phyloP scores from a whole-genome alignment of 805 yeast species.

The Candida suzukii region DNA sequence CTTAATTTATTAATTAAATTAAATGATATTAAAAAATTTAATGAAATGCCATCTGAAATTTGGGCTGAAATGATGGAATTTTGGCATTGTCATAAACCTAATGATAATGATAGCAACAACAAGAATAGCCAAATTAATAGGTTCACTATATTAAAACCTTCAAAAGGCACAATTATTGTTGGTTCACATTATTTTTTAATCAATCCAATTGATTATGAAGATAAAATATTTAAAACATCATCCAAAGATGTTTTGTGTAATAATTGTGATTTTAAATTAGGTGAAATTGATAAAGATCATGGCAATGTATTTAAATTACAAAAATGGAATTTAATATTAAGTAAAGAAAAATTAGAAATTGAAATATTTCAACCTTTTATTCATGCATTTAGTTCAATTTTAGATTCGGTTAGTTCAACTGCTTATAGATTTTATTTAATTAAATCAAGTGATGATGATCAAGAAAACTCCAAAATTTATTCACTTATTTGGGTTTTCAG shows the following conservation, averaged over 20 bases:
- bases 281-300: slow-evolving; percentile 29
- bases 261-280: slow-evolving; percentile 32
- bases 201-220: slow-evolving; percentile 15
- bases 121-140: slow-evolving; percentile 18
- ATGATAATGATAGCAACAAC: slow-evolving; percentile 11
- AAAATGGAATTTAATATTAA: slow-evolving; percentile 50
- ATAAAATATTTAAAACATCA: slow-evolving; percentile 6
- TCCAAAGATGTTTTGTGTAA: slow-evolving; percentile 23
- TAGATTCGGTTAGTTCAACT: slow-evolving; percentile 35
- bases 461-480: slow-evolving; percentile 3
- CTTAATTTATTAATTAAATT: slow-evolving; percentile 18
- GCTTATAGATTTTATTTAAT: slow-evolving; percentile 32
- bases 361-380: slow-evolving; percentile 30
- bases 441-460: slow-evolving; percentile 7
- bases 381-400: slow-evolving; percentile 30
- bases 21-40: slow-evolving; percentile 26
- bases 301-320: slow-evolving; percentile 29
- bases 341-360: slow-evolving; percentile 5
- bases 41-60: slow-evolving; percentile 80
- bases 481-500: slow-evolving; percentile 45
- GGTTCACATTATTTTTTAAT: slow-evolving; percentile 52
- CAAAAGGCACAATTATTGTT: slow-evolving; percentile 33
- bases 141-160: slow-evolving; percentile 40
- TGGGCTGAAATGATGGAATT: slow-evolving; percentile 96
- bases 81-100: slow-evolving; percentile 94